Evolutionary conservation across 1,139 yeast species (phyloP).

Genomic region (Magnusiomyces fungicola): DNA sequence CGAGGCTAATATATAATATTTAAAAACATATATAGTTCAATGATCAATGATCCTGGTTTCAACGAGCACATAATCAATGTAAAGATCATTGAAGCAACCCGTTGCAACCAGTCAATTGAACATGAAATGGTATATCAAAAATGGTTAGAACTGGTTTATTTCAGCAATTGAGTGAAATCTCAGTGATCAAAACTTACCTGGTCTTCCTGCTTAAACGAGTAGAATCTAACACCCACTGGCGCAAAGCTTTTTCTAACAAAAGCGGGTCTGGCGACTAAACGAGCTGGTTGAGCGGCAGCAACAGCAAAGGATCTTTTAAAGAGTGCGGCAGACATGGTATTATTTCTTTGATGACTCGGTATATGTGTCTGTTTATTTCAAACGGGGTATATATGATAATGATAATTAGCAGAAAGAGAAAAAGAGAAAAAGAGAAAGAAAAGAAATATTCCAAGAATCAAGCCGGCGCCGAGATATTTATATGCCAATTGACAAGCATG

Average conservation of each 20-base stretch:
- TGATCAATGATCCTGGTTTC: not conserved
- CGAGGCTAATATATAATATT: constrained; percentile 31
- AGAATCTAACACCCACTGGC: not conserved
- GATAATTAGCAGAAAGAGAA: not conserved
- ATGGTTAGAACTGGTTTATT: no score
- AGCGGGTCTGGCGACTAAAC: not conserved
- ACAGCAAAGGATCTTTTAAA: not conserved
- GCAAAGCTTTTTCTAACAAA: not conserved
- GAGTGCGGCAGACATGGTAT: not conserved
- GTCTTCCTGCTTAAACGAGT: not conserved
- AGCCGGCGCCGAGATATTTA: no score
- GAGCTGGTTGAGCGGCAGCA: not conserved
- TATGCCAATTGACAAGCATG: no score
- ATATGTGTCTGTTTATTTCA: not conserved
- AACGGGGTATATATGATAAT: not conserved
- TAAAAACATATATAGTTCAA: not conserved
- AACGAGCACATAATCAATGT: no score
- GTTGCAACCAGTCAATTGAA: no score
- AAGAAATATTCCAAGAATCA: not conserved
- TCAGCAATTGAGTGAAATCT: not conserved
- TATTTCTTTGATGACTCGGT: no score
- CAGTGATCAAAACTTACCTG: not conserved
- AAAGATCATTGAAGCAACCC: no score
- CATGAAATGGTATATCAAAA: no score
- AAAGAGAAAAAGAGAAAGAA: not conserved